Percentiles rank a stretch among this genome's conserved stretches.
These are phyloP conservation scores for Peltaster fructicola DNA, from an alignment of 2,329 filamentous ascomycete genomes.

Conservation along the genomic window DNA sequence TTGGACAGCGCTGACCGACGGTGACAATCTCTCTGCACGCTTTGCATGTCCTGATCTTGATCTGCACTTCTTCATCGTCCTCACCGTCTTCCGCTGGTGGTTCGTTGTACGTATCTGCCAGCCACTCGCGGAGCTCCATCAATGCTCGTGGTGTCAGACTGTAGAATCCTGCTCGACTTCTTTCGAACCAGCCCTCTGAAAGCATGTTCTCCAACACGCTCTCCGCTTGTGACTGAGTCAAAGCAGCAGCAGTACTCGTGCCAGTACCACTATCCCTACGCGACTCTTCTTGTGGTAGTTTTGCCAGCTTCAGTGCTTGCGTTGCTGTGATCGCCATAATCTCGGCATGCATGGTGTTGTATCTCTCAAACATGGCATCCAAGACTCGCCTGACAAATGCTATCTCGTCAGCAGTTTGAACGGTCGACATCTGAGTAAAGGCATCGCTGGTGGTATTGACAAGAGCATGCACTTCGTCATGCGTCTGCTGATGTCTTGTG, in stretches of 20 bases:
- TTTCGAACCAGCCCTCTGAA: conserved; percentile 70
- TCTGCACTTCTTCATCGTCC: conserved; percentile 27
- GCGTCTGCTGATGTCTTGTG: conserved; percentile 50
- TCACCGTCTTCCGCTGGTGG: conserved; percentile 35
- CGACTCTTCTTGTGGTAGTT: conserved; percentile 19
- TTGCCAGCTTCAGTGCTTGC: conserved; percentile 55
- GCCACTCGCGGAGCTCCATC: conserved; percentile 70
- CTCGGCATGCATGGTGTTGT: conserved; percentile 66
- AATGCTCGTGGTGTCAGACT: conserved; percentile 58
- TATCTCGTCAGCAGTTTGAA: conserved; percentile 65
- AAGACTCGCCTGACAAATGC: conserved; percentile 75
- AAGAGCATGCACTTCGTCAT: conserved; percentile 47
- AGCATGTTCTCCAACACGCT: conserved; percentile 50
- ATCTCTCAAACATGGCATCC: conserved; percentile 78
- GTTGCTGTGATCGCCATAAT: conserved; percentile 66
- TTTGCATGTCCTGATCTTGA: conserved; percentile 70
- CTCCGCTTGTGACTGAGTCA: conserved; percentile 68
- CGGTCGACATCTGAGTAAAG: conserved; percentile 73
- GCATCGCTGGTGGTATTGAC: conserved; percentile 79
- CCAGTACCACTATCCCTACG: conserved; percentile 13
- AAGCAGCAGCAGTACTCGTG: conserved; percentile 18
- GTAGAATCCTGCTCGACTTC: conserved; percentile 54
- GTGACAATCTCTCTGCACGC: conserved; percentile 86
- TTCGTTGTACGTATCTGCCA: conserved; percentile 83
- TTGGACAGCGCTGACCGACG: conserved; percentile 55